A percentile compares a stretch with the other conserved stretches of the same genome.
Evolutionary conservation across 2,329 filamentous ascomycete genomes (phyloP).

Genomic region (Coniochaeta prunicola): DNA sequence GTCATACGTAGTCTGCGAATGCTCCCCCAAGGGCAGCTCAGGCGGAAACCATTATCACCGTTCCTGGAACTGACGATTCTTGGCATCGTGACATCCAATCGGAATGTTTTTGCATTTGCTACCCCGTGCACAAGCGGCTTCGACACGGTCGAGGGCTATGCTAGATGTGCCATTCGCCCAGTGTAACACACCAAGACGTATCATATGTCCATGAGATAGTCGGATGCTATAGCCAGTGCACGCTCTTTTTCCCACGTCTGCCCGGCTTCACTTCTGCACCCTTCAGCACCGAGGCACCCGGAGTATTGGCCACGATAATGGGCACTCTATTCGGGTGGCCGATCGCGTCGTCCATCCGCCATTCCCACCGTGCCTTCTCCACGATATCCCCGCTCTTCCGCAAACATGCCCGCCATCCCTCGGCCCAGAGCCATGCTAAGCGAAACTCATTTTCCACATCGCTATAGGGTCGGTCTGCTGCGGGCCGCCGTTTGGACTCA

Average conservation of each 20-base stretch:
- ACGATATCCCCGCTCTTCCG: slow-evolving; percentile 22
- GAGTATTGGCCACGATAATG: slow-evolving; percentile 8
- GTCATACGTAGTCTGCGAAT: not conserved
- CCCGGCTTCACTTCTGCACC: not conserved
- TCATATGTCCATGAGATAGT: not conserved
- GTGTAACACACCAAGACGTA: too few species aligned
- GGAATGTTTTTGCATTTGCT: not conserved
- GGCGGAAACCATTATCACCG: not conserved
- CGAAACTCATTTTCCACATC: slow-evolving; percentile 19
- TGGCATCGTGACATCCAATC: not conserved
- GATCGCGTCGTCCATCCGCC: slow-evolving; percentile 15
- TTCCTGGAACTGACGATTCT: not conserved
- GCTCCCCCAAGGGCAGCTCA: not conserved
- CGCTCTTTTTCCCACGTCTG: slow-evolving; percentile 4
- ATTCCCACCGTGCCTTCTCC: slow-evolving; percentile 25
- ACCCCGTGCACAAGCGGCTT: not conserved
- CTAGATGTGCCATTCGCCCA: not conserved
- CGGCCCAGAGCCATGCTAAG: slow-evolving; percentile 28
- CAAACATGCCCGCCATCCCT: slow-evolving; percentile 28
- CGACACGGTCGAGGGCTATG: not conserved
- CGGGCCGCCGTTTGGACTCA: not conserved
- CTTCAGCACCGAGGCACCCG: slow-evolving; percentile 8
- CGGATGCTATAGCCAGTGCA: slow-evolving; percentile 5
- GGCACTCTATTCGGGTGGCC: slow-evolving; percentile 5
- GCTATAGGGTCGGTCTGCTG: slow-evolving; percentile 4